Conservation (phyloP, 352 stramenopile species). For the Achlya hypogyna region DNA sequence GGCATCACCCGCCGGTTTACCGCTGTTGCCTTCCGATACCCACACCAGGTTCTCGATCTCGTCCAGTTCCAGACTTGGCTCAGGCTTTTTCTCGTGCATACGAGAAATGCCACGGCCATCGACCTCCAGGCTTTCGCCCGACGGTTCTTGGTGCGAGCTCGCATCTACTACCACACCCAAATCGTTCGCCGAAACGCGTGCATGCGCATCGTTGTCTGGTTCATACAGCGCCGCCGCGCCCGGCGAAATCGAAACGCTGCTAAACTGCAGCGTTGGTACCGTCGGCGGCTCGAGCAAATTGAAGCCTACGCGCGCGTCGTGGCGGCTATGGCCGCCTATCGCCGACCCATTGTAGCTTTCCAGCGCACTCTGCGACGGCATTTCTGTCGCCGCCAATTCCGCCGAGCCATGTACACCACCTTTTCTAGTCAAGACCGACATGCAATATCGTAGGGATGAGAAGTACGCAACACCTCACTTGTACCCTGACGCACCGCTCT, state of each 20-base stretch:
- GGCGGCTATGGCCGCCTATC: constrained; percentile 1
- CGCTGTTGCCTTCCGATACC: background rate
- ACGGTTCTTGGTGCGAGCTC: constrained; percentile 1
- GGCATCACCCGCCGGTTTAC: constrained; percentile 13
- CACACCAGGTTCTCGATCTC: background rate
- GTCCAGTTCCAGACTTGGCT: background rate
- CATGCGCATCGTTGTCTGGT: constrained; percentile 6
- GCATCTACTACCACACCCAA: constrained; percentile 12
- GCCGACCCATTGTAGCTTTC: constrained; percentile 7
- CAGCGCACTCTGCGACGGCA: constrained; percentile 5
- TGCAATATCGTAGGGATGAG: constrained; percentile 4
- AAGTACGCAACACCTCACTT: background rate
- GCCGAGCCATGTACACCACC: constrained; percentile 1
- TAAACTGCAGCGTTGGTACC: constrained; percentile 15
- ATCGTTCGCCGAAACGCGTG: background rate
- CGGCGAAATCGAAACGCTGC: constrained; percentile 1
- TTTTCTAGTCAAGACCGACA: background rate
- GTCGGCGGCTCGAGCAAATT: background rate
- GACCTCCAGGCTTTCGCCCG: constrained; percentile 15
- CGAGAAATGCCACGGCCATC: background rate
- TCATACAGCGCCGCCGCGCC: background rate
- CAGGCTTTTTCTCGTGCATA: background rate
- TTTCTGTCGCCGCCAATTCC: background rate
- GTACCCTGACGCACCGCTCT: constrained; percentile 16
- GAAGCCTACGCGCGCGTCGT: background rate